Conservation (phyloP, 208 protist genomes). For the Entamoeba moshkovskii region DNA sequence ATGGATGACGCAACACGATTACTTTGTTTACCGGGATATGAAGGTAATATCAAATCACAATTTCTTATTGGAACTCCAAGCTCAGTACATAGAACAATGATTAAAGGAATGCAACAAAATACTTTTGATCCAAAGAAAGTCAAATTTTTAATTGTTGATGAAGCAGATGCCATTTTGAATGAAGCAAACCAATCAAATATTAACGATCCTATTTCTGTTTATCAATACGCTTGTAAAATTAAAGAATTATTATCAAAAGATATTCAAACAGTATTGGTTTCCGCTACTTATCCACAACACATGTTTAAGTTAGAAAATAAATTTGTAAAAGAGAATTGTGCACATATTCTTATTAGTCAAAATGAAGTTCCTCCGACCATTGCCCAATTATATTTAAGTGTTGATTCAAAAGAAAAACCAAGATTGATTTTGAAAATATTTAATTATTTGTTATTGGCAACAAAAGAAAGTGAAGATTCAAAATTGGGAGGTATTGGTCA, state of each 20-base stretch:
- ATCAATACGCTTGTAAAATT: neutral
- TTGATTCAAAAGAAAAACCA: constrained; percentile 84
- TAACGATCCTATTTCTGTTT: neutral
- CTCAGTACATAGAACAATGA: neutral
- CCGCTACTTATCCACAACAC: neutral
- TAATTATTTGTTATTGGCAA: constrained; percentile 61
- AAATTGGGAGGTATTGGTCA: constrained; percentile 26
- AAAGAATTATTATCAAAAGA: neutral
- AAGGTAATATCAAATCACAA: neutral
- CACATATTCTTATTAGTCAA: neutral
- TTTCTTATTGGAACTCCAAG: neutral
- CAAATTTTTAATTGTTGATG: neutral
- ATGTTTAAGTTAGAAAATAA: neutral
- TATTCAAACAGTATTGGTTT: neutral
- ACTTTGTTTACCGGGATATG: neutral
- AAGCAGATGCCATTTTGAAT: neutral
- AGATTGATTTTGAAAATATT: constrained; percentile 80
- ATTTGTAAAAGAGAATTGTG: neutral
- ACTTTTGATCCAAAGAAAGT: neutral
- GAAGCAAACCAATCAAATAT: neutral
- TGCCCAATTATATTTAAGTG: neutral
- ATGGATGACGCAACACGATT: neutral
- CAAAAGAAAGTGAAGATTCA: neutral
- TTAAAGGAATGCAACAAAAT: neutral
- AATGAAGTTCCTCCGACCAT: neutral